Percentiles rank a stretch among this genome's conserved stretches.
Evolutionary conservation across 108 stramenopile genomes (phyloP).

Genomic region (Cylindrotheca closterium): DNA sequence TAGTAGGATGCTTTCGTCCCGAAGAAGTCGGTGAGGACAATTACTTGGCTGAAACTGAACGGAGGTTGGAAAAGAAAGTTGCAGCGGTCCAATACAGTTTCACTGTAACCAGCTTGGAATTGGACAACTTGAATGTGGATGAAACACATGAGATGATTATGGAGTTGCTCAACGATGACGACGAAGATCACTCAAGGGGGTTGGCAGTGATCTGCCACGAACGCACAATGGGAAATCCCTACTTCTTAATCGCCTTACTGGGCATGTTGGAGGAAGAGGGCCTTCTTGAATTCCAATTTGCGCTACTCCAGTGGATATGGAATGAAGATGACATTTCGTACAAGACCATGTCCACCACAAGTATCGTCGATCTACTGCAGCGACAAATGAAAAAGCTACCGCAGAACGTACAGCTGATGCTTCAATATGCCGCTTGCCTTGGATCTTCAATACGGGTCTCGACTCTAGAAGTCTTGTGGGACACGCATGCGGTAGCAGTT

Average conservation of each 20-base stretch:
- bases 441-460: constrained; percentile 3
- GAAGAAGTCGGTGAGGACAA: constrained; percentile 41
- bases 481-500: not conserved
- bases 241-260: constrained; percentile 26
- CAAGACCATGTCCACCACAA: constrained; percentile 14
- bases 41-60: not conserved
- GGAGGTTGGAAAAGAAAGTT: not conserved
- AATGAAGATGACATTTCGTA: constrained; percentile 15
- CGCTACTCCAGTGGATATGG: constrained; percentile 17
- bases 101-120: not conserved
- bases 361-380: constrained; percentile 31
- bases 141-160: constrained; percentile 3
- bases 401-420: not conserved
- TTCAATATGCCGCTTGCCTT: constrained; percentile 13
- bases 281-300: constrained; percentile 23
- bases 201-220: not conserved
- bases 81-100: not conserved
- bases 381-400: constrained; percentile 28
- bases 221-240: constrained; percentile 42
- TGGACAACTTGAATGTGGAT: constrained; percentile 3
- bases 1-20: constrained; percentile 47
- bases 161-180: not conserved
- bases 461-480: not conserved
- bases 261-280: constrained; percentile 4
- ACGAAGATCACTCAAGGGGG: not conserved